phyloP scores from a whole-genome alignment of 2,329 filamentous ascomycete species.

The Fusarium phyllophilum region DNA sequence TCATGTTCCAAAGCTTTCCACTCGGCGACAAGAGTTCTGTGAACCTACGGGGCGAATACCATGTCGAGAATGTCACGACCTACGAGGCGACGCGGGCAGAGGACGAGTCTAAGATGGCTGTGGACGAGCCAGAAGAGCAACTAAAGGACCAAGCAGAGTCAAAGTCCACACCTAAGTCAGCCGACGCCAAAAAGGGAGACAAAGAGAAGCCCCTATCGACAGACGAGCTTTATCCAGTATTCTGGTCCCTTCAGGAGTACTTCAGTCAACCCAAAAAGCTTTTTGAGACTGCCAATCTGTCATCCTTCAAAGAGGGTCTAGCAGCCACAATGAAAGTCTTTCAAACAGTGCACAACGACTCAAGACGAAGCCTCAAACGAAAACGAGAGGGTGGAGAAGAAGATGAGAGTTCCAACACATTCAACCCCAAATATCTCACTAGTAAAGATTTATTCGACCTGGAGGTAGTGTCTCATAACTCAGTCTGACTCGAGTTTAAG shows the following conservation, averaged over 20 bases:
- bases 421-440: conserved; percentile 99
- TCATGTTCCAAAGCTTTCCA: conserved; percentile 97
- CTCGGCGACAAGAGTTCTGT: conserved; percentile 97
- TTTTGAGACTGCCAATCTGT: conserved; percentile 77
- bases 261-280: conserved; percentile 91
- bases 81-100: conserved; percentile 66
- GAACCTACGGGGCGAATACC: conserved; percentile 94
- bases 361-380: conserved; percentile 74
- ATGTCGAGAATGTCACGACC: conserved; percentile 91
- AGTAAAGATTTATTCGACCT: conserved; percentile 95
- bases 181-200: conserved; percentile 57
- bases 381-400: conserved; percentile 69
- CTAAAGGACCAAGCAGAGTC: conserved; percentile 47
- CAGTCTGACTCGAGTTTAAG: background rate
- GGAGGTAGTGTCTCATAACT: conserved; percentile 66
- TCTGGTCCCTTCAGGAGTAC: conserved; percentile 91
- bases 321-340: conserved; percentile 72
- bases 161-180: conserved; percentile 52
- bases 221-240: conserved; percentile 84
- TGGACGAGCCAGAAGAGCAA: conserved; percentile 63
- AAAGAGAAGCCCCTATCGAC: conserved; percentile 65
- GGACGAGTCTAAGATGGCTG: conserved; percentile 65
- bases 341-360: conserved; percentile 68
- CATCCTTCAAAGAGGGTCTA: conserved; percentile 82
- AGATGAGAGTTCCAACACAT: conserved; percentile 62